Conservation (phyloP, 805 yeast species). For the Candida yuanshanica region DNA sequence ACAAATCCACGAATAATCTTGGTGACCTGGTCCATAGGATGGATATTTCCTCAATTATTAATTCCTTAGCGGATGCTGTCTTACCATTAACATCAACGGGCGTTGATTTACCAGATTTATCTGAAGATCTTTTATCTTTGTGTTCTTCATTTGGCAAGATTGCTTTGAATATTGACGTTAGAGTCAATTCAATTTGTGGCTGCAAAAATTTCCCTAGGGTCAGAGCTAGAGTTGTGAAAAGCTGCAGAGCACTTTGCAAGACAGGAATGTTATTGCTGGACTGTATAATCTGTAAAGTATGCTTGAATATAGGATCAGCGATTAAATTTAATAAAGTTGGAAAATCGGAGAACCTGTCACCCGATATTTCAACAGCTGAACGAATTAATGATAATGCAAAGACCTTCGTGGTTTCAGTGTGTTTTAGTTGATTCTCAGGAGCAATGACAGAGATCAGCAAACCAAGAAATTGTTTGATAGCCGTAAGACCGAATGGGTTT, state of each 20-base stretch:
- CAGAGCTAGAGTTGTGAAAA: slow-evolving; percentile 66
- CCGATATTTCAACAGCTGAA: slow-evolving; percentile 78
- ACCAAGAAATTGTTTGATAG: slow-evolving; percentile 71
- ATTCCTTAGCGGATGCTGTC: slow-evolving; percentile 53
- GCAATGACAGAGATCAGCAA: slow-evolving; percentile 75
- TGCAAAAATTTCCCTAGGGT: slow-evolving; percentile 62
- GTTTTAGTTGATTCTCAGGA: slow-evolving; percentile 76
- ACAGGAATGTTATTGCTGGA: slow-evolving; percentile 66
- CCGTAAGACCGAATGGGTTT: slow-evolving; percentile 60
- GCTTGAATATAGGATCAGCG: slow-evolving; percentile 80
- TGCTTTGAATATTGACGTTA: slow-evolving; percentile 57
- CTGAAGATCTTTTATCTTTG: slow-evolving; percentile 6
- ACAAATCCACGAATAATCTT: slow-evolving; percentile 65
- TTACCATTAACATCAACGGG: slow-evolving; percentile 27
- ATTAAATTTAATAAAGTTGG: slow-evolving; percentile 61
- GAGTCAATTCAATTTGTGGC: slow-evolving; percentile 73
- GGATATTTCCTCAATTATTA: slow-evolving; percentile 78
- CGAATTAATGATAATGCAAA: slow-evolving; percentile 74
- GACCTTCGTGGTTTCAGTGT: slow-evolving; percentile 80
- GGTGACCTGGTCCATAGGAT: slow-evolving; percentile 80
- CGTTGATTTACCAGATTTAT: slow-evolving; percentile 25
- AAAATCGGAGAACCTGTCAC: slow-evolving; percentile 52
- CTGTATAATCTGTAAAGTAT: slow-evolving; percentile 74
- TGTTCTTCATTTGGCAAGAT: slow-evolving; percentile 34
- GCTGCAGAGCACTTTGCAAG: slow-evolving; percentile 67